Evolutionary conservation across 2,329 filamentous ascomycete species (phyloP), one percentile per base, ranked within the genome.

Genomic region (Pestalotiopsis sp.): DNA sequence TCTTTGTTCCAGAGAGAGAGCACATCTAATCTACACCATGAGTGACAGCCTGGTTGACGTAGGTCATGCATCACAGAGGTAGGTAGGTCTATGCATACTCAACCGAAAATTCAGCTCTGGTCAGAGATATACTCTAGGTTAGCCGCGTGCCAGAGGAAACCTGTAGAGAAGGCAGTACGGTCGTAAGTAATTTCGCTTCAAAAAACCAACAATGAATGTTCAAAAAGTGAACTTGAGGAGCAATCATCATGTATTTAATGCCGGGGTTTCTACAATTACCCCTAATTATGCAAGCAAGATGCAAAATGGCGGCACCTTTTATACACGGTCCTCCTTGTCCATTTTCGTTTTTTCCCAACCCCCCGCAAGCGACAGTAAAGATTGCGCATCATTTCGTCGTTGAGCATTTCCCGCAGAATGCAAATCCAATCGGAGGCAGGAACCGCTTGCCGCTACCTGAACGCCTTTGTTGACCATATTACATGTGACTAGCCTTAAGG

Each of bases 1-100:
- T 4, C 52, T 68, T 23, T 68, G 67, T 23, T 31, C n/a, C 9
- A 66, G 4, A 45, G 45, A 68, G n/a, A 38, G 65, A 11, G 64
- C 64, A 14, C 59, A 38, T 41, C 31, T 66, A 1, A 64, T 69
- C 14, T 66, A 66, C 49, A 69, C 64, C 27, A 20, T 64, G 20
- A 66, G 36, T 23, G 52, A 66, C 52, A 49, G 38, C 14, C 36
- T 41, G 57, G 57, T 59, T 6, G 14, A 61, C n/a, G 12, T 52
- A 11, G 20, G 40, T 52, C 36, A 31, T 17, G 40, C 56, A 23
- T 6, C 36, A 36, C 1, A 12, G n/a, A 59, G 17, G 11, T 17
- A 36, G 11, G 25, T 27, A 59, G 57, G 13, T 59, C 9, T 59
- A 7, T 23, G 45, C 17, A n/a, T n/a, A 52, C 20, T 3, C 23